Base-by-base conservation (phyloP, 2,329 filamentous ascomycete genomes). In the Alternaria burnsii region DNA sequence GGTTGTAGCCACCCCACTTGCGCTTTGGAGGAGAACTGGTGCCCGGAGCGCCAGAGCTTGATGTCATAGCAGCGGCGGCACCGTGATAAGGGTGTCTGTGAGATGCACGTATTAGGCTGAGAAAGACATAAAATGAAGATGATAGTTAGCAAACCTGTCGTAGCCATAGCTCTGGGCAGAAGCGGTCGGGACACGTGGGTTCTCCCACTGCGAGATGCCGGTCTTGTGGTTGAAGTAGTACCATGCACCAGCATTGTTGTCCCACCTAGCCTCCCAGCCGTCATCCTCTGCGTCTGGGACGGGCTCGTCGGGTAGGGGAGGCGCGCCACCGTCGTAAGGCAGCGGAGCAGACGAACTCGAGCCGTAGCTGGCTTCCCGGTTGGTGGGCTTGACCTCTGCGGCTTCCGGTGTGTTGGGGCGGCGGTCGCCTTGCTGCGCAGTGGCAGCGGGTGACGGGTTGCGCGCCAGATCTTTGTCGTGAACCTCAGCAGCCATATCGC, bases 161-260 rank as follows among this genome's bases (percentile, higher is more conserved):
- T 76, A 77, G 38, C 51, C 51, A 26, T 43, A 32, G 41, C 16
- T 47, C 30, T 18, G 24, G 42, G 26, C 26, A 32, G 41, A 30
- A 18, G 52, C n/a, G 16, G 26, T 69, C 5, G 89, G 85, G 5
- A 94, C 82, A 51, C 93, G 90, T 6, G 93, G 93, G 72, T 97
- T 97, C 36, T 94, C 91, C 90, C 93, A 95, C 73, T 95, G 93
- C 32, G 64, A 55, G 88, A 88, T 59, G 86, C 82, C 85, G 4
- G 91, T 95, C 76, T 91, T 89, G 68, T 89, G 88, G 76, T 97
- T 97, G 83, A 89, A 89, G 80, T 96, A 97, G 81, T 93, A 96
- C 81, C 89, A 97, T 5, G 88, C 85, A 65, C 89, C 85, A 2
- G 86, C 84, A 52, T 78, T 83, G 24, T 85, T 80, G 70, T 96